phyloP scores from a whole-genome alignment of 2,329 filamentous ascomycete genomes.

The Cryphonectria japonica region DNA sequence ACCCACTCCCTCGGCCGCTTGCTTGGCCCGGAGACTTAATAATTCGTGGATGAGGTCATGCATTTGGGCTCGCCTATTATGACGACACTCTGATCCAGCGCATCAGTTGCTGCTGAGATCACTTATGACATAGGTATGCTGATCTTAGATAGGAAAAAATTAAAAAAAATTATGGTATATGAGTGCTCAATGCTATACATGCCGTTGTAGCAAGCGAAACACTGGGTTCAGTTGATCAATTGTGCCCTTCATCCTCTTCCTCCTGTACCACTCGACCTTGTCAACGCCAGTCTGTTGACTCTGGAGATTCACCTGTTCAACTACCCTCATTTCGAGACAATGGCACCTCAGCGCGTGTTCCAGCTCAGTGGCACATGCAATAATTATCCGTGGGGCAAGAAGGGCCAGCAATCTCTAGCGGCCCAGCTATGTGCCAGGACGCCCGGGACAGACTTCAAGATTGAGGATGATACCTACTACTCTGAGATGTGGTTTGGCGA shows the following conservation, averaged over 20 bases:
- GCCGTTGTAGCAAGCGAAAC: neutral
- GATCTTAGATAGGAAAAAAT: neutral
- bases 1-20: slow-evolving; percentile 9
- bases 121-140: slow-evolving; percentile 11
- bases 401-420: slow-evolving; percentile 66
- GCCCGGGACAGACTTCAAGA: slow-evolving; percentile 63
- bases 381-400: slow-evolving; percentile 73
- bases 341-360: slow-evolving; percentile 40
- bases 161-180: neutral
- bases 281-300: neutral
- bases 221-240: neutral
- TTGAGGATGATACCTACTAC: slow-evolving; percentile 67
- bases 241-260: neutral
- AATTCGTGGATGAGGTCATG: slow-evolving; percentile 15
- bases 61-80: neutral
- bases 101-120: neutral
- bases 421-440: slow-evolving; percentile 68
- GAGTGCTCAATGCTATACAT: neutral
- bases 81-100: slow-evolving; percentile 12
- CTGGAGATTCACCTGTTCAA: too few relatives aligned
- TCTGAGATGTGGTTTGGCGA: slow-evolving; percentile 77
- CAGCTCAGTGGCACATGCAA: slow-evolving; percentile 54
- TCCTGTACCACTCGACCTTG: neutral
- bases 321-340: neutral
- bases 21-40: neutral